Evolutionary conservation across 2,329 filamentous ascomycete genomes (phyloP), one percentile per base, ranked within the genome.

Genomic region (Alternaria atra): DNA sequence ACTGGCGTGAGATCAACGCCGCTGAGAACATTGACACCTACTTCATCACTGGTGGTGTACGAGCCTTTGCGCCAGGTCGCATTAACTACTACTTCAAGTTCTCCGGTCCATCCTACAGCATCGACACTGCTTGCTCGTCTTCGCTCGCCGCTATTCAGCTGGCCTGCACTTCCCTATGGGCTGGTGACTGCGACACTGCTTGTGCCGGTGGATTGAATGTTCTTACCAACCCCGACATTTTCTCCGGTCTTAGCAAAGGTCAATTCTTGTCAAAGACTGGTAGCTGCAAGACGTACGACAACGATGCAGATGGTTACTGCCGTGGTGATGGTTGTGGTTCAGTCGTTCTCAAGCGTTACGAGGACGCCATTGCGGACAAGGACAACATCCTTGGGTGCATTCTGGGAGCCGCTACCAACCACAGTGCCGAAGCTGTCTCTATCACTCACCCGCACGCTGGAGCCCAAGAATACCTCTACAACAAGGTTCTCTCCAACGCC

Each of bases 371-470:
- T 52, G 86, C 87, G 1, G 91, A 95, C 70, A 89, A 91, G 61
- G 92, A 95, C 70, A 83, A 83, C 71, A 84, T 84, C 40, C 84
- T 94, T n/a, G 92, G 89, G 15, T 89, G 92, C 65, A 90, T 97
- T 50, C 83, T 91, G 1, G 91, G 89, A 29, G 87, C 89, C 1
- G 86, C 88, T 5, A 95, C 92, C 50, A 96, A 95, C 77, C 92
- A 95, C 78, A 94, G 90, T 1, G 90, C 90, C 0, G 89, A 93
- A 70, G 89, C 92, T 44, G 88, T 92, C 20, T 94, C 91, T 2
- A 95, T 96, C 71, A 95, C 92, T 0, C 90, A 92, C 59, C 93
- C 93, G 1, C 91, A 95, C 75, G 90, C 88, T 4, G 90, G 87
- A 13, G 90, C 91, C 0, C 93, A 96, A 77, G 87, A 91, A 12